phyloP scores from a whole-genome alignment of 768 basidiomycete genomes.

The Thelephora aurantiotincta region DNA sequence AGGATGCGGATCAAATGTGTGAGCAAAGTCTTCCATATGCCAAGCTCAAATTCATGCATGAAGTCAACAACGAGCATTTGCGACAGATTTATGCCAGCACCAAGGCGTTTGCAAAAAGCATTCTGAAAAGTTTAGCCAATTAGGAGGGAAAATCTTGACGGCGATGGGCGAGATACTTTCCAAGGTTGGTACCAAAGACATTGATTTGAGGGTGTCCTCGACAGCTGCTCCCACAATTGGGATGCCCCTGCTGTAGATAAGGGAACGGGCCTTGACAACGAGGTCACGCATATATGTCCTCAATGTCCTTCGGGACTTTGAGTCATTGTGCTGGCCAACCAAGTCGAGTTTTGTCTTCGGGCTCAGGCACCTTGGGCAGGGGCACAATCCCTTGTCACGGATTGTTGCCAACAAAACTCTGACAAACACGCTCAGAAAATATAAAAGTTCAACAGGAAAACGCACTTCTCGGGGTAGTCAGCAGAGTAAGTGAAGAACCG shows the following conservation, averaged over 20 bases:
- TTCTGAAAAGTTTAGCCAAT: conserved; percentile 11
- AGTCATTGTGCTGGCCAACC: conserved; percentile 12
- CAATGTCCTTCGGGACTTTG: conserved; percentile 6
- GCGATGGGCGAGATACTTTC: neutral
- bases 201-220: conserved; percentile 5
- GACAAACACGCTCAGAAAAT: neutral
- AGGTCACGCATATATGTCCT: neutral
- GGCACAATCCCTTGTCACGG: conserved; percentile 23
- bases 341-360: conserved; percentile 15
- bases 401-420: conserved; percentile 25
- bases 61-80: conserved; percentile 16
- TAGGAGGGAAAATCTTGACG: neutral
- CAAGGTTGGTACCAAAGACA: conserved; percentile 11
- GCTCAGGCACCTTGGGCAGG: conserved; percentile 24
- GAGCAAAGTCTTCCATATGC: no score
- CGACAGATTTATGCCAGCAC: conserved; percentile 14
- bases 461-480: conserved; percentile 24
- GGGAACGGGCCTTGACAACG: conserved; percentile 8
- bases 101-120: conserved; percentile 16
- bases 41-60: no score
- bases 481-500: conserved; percentile 18
- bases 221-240: conserved; percentile 4
- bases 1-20: conserved; percentile 15
- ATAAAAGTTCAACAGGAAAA: neutral
- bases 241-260: conserved; percentile 8